A percentile compares a stretch with the other conserved stretches of the same genome.
These are phyloP conservation scores for Didymella keratinophila DNA, from an alignment of 2,329 filamentous ascomycete species.

Conservation along the genomic window DNA sequence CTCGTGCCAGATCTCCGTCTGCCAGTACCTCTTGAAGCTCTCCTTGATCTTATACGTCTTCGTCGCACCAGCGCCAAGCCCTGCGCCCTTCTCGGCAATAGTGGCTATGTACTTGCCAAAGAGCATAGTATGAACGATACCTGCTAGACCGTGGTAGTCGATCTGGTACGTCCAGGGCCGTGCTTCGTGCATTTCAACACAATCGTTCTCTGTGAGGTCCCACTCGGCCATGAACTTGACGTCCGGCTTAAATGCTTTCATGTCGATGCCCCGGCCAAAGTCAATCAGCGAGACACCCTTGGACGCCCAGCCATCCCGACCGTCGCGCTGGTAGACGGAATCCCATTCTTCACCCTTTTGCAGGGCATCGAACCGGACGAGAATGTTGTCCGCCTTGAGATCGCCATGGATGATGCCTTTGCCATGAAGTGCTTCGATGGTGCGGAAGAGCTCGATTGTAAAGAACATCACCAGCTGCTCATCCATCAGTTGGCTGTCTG, in stretches of 20 bases:
- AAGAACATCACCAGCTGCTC: slow-evolving; percentile 96
- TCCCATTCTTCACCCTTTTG: slow-evolving; percentile 59
- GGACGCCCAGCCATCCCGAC: slow-evolving; percentile 77
- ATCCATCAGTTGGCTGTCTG: slow-evolving; percentile 80
- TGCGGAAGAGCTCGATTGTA: slow-evolving; percentile 86
- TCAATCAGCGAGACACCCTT: slow-evolving; percentile 90
- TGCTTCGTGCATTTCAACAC: slow-evolving; percentile 92
- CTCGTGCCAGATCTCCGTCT: slow-evolving; percentile 86
- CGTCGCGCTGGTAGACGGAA: slow-evolving; percentile 74
- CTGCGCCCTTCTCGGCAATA: slow-evolving; percentile 57
- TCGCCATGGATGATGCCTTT: slow-evolving; percentile 88
- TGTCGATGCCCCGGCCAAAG: slow-evolving; percentile 93
- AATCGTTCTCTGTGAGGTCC: slow-evolving; percentile 87
- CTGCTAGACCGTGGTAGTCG: slow-evolving; percentile 92
- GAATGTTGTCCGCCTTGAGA: slow-evolving; percentile 93
- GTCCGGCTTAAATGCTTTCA: slow-evolving; percentile 78
- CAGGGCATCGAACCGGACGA: slow-evolving; percentile 77
- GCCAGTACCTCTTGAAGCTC: slow-evolving; percentile 93
- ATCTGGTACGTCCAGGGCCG: slow-evolving; percentile 98
- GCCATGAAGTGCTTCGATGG: slow-evolving; percentile 83
- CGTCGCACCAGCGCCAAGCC: slow-evolving; percentile 63
- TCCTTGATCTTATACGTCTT: slow-evolving; percentile 83
- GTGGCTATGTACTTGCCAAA: slow-evolving; percentile 97
- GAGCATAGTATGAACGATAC: slow-evolving; percentile 84
- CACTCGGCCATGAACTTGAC: slow-evolving; percentile 95